Base-by-base conservation (phyloP, 176 grass and related monocot species). In the Carex littledalei region DNA sequence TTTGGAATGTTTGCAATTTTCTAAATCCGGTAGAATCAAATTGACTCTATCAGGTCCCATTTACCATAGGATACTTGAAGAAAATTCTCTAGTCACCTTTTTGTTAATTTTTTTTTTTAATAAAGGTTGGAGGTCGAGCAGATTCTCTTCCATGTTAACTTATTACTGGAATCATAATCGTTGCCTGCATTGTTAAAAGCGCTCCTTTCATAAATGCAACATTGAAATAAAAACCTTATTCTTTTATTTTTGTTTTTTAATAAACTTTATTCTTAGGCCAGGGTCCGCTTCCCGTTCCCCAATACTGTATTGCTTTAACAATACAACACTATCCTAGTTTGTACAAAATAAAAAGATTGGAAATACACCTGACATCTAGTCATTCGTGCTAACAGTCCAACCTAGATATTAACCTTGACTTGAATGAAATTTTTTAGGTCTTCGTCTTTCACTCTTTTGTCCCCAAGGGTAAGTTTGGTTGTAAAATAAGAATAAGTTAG, bases 201-300 rank as follows among this genome's bases (percentile, higher is more conserved):
- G 71, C 5, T 76, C 21, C 6, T 76, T 21, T 76, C 71, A 29
- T 76, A 29, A 76, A 76, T 76, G 72, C 72, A 76, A 76, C 72
- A 76, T 76, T 54, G 12, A 76, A 76, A 54, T 76, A 54, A 53
- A 3, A 52, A 76, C 9, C 8, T 63, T 21, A 3, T 63, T 63
- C 60, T 63, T 22, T 63, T 62, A 0, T 22, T 9, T 63, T 63
- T 63, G 22, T 2, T 45, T 72, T 72, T 72, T n/a, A 71, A 37
- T 8, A 31, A 37, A 52, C 71, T 22, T 75, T 73, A 26, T 75
- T 52, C 71, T 75, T 75, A 53, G 12, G 24, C 20, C 20, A 52
- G 41, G 43, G 21, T 21, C 71, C 11, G 45, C 10, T 29, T 11
- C 11, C 29, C 29, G 13, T 67, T 76, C n/a, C 45, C 45, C 43